phyloP scores from a whole-genome alignment of 2,329 filamentous ascomycete species.

The Fusarium poae region DNA sequence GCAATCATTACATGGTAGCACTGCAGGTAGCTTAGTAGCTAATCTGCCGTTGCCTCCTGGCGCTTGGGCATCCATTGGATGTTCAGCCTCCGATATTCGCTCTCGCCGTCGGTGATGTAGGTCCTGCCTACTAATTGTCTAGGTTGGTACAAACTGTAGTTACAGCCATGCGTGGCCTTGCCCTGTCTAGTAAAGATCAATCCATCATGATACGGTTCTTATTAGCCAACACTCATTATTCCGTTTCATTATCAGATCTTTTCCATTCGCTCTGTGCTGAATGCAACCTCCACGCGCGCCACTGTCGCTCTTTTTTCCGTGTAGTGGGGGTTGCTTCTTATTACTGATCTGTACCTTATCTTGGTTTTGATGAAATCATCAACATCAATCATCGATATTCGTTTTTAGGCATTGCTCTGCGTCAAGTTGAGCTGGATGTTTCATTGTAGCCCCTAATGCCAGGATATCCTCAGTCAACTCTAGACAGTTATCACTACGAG shows the following conservation, averaged over 20 bases:
- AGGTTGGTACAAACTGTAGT: constrained; percentile 1
- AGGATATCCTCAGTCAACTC: constrained; percentile 21
- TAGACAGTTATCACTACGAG: constrained; percentile 16
- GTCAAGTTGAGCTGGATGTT: constrained; percentile 28
- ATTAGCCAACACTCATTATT: constrained; percentile 46
- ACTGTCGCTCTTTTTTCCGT: constrained; percentile 16
- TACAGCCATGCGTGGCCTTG: constrained; percentile 16
- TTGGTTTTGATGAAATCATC: constrained; percentile 36
- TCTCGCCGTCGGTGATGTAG: constrained; percentile 29
- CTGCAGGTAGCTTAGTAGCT: constrained; percentile 14
- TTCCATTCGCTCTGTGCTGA: constrained; percentile 35
- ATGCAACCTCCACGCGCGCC: constrained; percentile 36
- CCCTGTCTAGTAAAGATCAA: constrained; percentile 39
- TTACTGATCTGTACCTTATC: constrained; percentile 33
- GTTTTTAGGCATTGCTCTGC: constrained; percentile 5
- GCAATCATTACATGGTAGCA: neutral
- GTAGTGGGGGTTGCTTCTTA: constrained; percentile 33
- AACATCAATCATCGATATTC: constrained; percentile 35
- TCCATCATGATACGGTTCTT: constrained; percentile 38
- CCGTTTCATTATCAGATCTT: constrained; percentile 38
- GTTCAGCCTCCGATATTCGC: constrained; percentile 38
- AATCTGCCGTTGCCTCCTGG: constrained; percentile 17
- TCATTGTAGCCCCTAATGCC: neutral
- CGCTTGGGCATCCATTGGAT: constrained; percentile 15
- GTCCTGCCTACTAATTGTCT: constrained; percentile 31